These are phyloP conservation scores for Talaromyces wortmannii DNA, from an alignment of 495 filamentous ascomycete genomes.

Conservation along the genomic window DNA sequence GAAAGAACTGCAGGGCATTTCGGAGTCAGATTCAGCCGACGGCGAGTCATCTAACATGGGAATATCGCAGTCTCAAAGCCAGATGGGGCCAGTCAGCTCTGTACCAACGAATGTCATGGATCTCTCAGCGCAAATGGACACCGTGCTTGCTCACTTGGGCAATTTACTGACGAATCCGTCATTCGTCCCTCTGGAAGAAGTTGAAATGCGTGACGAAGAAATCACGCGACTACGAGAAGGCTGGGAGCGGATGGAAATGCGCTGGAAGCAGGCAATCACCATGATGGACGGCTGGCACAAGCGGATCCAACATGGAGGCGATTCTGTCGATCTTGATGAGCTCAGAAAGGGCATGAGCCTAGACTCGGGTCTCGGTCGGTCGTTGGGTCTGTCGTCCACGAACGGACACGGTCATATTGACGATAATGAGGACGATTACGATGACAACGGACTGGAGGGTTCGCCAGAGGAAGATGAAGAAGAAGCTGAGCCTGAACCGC, in stretches of 20 bases:
- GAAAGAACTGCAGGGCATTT: constrained; percentile 71
- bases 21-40: constrained; percentile 41
- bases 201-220: constrained; percentile 83
- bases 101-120: constrained; percentile 60
- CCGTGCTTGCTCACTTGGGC: constrained; percentile 69
- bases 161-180: constrained; percentile 87
- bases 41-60: constrained; percentile 23
- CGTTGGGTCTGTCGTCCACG: constrained; percentile 45
- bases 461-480: constrained; percentile 37
- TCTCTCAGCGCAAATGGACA: constrained; percentile 63
- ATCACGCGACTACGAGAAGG: constrained; percentile 73
- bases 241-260: constrained; percentile 83
- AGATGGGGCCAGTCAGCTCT: constrained; percentile 25
- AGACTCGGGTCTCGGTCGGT: constrained; percentile 29
- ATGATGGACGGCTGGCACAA: constrained; percentile 93
- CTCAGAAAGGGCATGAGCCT: constrained; percentile 68
- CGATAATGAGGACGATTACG: constrained; percentile 42
- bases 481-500: constrained; percentile 13
- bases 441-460: constrained; percentile 46
- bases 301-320: constrained; percentile 70
- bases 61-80: constrained; percentile 22
- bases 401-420: constrained; percentile 28
- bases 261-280: constrained; percentile 83
- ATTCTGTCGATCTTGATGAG: constrained; percentile 77
- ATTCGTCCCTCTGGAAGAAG: constrained; percentile 93